These are phyloP conservation scores for Dentipellis sp. DNA, from an alignment of 768 basidiomycete species.

Conservation along the genomic window DNA sequence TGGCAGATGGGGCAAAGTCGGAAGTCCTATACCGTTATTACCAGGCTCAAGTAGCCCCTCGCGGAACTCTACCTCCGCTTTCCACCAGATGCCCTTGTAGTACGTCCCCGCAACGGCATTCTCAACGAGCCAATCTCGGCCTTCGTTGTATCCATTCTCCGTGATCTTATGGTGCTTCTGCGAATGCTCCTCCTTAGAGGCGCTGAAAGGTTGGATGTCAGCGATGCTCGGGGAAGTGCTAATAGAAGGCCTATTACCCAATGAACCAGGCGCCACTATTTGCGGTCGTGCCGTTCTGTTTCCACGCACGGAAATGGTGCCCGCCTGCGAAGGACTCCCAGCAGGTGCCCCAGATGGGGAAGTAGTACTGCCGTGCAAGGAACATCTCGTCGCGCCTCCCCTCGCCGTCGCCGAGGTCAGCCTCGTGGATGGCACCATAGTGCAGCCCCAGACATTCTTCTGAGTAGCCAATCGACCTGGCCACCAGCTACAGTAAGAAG, in stretches of 20 bases:
- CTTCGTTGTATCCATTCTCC: conserved; percentile 73
- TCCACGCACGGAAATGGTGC: conserved; percentile 85
- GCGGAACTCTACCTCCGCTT: conserved; percentile 69
- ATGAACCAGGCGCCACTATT: conserved; percentile 81
- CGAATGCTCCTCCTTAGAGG: conserved; percentile 67
- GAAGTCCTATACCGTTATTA: conserved; percentile 39
- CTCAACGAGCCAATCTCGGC: conserved; percentile 70
- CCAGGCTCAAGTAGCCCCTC: conserved; percentile 63
- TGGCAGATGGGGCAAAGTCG: not conserved
- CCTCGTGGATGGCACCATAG: conserved; percentile 64
- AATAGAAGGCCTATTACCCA: conserved; percentile 27
- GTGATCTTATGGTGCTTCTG: conserved; percentile 63
- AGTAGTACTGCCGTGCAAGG: conserved; percentile 71
- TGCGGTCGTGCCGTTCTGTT: conserved; percentile 70
- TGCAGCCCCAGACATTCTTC: conserved; percentile 78
- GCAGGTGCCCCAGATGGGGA: conserved; percentile 75
- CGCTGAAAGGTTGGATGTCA: conserved; percentile 29
- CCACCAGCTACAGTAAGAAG: too few relatives aligned
- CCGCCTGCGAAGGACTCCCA: conserved; percentile 87
- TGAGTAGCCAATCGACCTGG: conserved; percentile 72
- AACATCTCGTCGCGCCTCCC: conserved; percentile 58
- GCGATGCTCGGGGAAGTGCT: not conserved
- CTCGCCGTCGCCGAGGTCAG: conserved; percentile 79
- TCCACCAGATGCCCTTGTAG: conserved; percentile 65
- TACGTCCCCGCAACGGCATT: conserved; percentile 50